These are phyloP conservation scores for Phyllachora maydis DNA, from an alignment of 2,329 filamentous ascomycete species.

Conservation along the genomic window DNA sequence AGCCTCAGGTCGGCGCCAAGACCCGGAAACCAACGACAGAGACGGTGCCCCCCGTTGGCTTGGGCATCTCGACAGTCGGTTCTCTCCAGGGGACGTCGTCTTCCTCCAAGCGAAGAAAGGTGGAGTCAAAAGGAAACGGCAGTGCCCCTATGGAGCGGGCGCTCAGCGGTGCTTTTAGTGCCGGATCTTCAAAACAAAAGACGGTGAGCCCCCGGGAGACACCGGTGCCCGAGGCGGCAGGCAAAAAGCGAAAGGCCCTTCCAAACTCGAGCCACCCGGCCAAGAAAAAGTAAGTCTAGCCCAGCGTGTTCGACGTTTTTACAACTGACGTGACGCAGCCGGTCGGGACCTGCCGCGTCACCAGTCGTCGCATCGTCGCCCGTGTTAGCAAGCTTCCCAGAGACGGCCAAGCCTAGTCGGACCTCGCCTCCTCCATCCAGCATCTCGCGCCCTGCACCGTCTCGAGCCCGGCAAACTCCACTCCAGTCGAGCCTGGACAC, in stretches of 20 bases:
- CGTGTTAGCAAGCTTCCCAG: slow-evolving; percentile 46
- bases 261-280: slow-evolving; percentile 44
- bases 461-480: slow-evolving; percentile 58
- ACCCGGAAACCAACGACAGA: slow-evolving; percentile 33
- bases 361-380: slow-evolving; percentile 53
- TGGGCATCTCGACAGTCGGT: slow-evolving; percentile 40
- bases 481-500: slow-evolving; percentile 37
- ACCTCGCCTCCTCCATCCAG: slow-evolving; percentile 38
- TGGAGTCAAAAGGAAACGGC: slow-evolving; percentile 42
- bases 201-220: slow-evolving; percentile 48
- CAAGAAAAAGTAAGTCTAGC: slow-evolving; percentile 54
- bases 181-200: slow-evolving; percentile 31
- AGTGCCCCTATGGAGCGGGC: slow-evolving; percentile 42
- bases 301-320: neutral
- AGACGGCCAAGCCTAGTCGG: slow-evolving; percentile 27
- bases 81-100: slow-evolving; percentile 25
- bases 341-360: slow-evolving; percentile 7
- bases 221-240: slow-evolving; percentile 38
- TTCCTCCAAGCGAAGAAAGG: slow-evolving; percentile 58
- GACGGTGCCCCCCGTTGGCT: slow-evolving; percentile 22
- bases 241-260: slow-evolving; percentile 51
- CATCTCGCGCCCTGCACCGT: slow-evolving; percentile 40
- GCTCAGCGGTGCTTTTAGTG: slow-evolving; percentile 35
- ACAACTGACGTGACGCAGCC: slow-evolving; percentile 5
- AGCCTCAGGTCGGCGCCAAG: slow-evolving; percentile 37